Conservation (phyloP, 1,284 basidiomycete genomes). For the Ceratobasidium sp. region DNA sequence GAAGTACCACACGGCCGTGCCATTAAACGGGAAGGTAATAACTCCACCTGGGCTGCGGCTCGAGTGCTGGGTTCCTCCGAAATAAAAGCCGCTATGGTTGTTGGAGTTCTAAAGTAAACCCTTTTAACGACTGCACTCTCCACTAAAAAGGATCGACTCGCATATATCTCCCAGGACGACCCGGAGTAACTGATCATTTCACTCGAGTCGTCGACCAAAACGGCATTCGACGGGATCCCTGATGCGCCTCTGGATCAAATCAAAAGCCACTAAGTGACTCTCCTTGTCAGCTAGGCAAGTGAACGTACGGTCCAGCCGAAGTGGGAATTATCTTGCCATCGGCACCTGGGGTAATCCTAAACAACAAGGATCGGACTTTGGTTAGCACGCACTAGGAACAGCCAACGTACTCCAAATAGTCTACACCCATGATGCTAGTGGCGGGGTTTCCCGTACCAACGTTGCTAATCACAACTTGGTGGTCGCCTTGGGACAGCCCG, state of each 20-base stretch:
- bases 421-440: neutral
- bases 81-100: neutral
- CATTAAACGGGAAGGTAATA: conserved; percentile 13
- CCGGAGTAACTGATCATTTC: neutral
- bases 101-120: neutral
- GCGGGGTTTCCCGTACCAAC: neutral
- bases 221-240: neutral
- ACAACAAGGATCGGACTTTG: neutral
- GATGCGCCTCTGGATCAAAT: neutral
- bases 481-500: neutral
- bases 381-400: too few species aligned
- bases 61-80: neutral
- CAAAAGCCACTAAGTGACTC: neutral
- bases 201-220: neutral
- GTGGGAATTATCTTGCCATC: neutral
- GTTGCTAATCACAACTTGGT: conserved; percentile 6
- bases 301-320: neutral
- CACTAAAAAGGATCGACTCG: too few species aligned
- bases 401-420: neutral
- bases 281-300: neutral
- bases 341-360: neutral
- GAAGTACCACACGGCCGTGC: conserved; percentile 27
- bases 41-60: conserved; percentile 1
- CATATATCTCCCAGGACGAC: neutral
- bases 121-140: too few species aligned